Evolutionary conservation across 805 yeast species (phyloP), one percentile per base, ranked within the genome.

Genomic region (Kodamaea restingae): DNA sequence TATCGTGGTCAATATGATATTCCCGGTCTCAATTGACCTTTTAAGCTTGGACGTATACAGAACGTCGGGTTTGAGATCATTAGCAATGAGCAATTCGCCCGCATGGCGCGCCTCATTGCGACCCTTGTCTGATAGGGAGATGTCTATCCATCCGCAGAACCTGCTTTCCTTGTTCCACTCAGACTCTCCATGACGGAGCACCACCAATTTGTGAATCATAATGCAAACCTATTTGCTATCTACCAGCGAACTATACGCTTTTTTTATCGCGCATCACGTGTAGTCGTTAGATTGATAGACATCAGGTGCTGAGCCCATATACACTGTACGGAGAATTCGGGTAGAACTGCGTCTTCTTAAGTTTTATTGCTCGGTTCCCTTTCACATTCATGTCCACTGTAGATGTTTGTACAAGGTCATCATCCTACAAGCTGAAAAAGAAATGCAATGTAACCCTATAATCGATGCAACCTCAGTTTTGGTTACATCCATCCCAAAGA

Each of bases 131-230:
- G 64, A 54, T 15, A 68, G 54, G 21, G 68, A 64, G n/a, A 65
- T 55, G 42, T 68, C 74, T 17, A 68, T 61, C 74, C 74, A 68
- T 10, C 74, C 74, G 39, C 73, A 65, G 47, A 68, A 68, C 45
- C 58, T 62, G 48, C 65, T 66, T 35, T 61, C 70, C 35, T 67
- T 64, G 43, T 68, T 68, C 64, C 71, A 63, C 48, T 61, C 61
- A 6, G 67, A 60, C 43, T 67, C 72, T 30, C 74, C 74, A 47
- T 68, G 74, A 45, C 74, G 66, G 28, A 68, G 61, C 4, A 68
- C 63, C 12, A 68, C 61, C 32, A 68, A 56, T 42, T 63, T 63
- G 46, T 62, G 67, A 6, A 47, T 42, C 47, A 45, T 48, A 27
- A 5, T 27, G 28, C 14, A 9, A 5, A n/a, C 10, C 4, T 32